A percentile compares a stretch with the other conserved stretches of the same genome.
Evolutionary conservation across 1,284 basidiomycete species (phyloP).

Genomic region (Sutorius eximius): DNA sequence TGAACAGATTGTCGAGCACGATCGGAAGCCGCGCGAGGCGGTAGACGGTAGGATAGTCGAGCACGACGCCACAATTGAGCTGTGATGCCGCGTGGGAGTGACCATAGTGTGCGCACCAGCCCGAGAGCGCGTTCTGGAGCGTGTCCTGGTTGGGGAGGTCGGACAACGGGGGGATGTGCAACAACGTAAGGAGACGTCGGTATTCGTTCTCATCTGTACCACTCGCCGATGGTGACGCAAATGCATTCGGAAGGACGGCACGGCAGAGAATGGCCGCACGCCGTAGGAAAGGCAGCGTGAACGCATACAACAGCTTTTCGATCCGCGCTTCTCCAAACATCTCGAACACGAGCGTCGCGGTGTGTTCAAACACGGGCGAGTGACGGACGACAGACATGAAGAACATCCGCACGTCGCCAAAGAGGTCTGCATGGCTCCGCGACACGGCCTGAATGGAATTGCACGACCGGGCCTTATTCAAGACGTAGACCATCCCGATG

Average conservation of each 20-base stretch:
- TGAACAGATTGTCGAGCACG: conserved; percentile 83
- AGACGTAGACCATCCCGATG: conserved; percentile 76
- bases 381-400: conserved; percentile 82
- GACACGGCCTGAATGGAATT: conserved; percentile 43
- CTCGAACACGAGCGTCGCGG: conserved; percentile 71
- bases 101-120: conserved; percentile 82
- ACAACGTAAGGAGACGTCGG: conserved; percentile 69
- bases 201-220: conserved; percentile 65
- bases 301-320: conserved; percentile 85
- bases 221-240: conserved; percentile 40
- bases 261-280: conserved; percentile 86
- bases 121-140: conserved; percentile 77
- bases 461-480: conserved; percentile 66
- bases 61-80: conserved; percentile 68
- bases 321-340: conserved; percentile 78
- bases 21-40: conserved; percentile 81
- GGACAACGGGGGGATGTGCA: conserved; percentile 77
- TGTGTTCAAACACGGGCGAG: conserved; percentile 77
- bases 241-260: conserved; percentile 66
- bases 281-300: conserved; percentile 93
- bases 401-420: conserved; percentile 81
- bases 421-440: conserved; percentile 61
- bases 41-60: conserved; percentile 87
- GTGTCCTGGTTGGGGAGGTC: conserved; percentile 79
- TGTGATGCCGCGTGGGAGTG: conserved; percentile 72